A percentile compares a stretch with the other conserved stretches of the same genome.
phyloP scores from a whole-genome alignment of 306 rosid species.

The Lathyrus sativus region DNA sequence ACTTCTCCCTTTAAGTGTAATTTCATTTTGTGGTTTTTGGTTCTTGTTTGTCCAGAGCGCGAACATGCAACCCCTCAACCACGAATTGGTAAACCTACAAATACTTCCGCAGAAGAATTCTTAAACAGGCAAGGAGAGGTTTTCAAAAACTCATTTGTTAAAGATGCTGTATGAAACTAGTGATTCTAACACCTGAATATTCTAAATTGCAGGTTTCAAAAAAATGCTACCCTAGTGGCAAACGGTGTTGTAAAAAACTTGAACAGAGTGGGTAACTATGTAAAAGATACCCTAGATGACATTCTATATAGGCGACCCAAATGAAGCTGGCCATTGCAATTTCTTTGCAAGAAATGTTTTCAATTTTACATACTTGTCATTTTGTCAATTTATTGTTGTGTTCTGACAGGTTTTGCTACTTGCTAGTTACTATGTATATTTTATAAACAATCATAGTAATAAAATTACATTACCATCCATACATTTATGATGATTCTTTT shows the following conservation, averaged over 20 bases:
- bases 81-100: constrained; percentile 56
- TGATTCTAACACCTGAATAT: constrained; percentile 26
- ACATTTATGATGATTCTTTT: not conserved
- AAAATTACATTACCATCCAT: constrained; percentile 22
- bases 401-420: constrained; percentile 23
- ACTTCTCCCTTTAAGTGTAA: not conserved
- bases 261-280: constrained; percentile 65
- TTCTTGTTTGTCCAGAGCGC: constrained; percentile 44
- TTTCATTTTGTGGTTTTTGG: constrained; percentile 6
- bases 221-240: constrained; percentile 81
- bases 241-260: constrained; percentile 73
- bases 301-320: constrained; percentile 70
- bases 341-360: not conserved
- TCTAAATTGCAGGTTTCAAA: constrained; percentile 63
- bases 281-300: constrained; percentile 69
- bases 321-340: constrained; percentile 34
- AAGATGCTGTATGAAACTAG: not conserved
- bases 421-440: constrained; percentile 5
- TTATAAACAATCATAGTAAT: constrained; percentile 15
- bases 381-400: constrained; percentile 31
- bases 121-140: constrained; percentile 67
- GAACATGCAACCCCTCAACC: constrained; percentile 53
- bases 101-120: constrained; percentile 60
- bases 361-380: constrained; percentile 27
- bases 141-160: not conserved